Evolutionary conservation across 305 asterid genomes (phyloP).

Genomic region (Salvia sclarea): DNA sequence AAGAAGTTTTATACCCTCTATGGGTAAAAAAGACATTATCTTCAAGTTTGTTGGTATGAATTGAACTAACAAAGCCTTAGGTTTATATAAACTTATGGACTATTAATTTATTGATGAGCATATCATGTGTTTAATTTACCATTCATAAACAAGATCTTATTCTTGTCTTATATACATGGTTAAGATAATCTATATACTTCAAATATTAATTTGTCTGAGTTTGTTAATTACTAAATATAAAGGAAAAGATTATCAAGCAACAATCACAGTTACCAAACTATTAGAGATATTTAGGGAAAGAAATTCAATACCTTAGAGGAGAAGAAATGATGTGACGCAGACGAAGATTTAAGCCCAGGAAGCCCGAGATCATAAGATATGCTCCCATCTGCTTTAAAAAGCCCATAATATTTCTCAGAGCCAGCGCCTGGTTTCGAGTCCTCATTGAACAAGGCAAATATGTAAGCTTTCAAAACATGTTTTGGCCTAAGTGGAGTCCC

Average conservation of each 20-base stretch:
- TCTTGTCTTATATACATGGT: not conserved
- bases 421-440: slow-evolving; percentile 63
- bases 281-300: not conserved
- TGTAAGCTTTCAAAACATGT: slow-evolving; percentile 67
- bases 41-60: slow-evolving; percentile 1
- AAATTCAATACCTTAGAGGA: slow-evolving; percentile 54
- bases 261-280: slow-evolving; percentile 24
- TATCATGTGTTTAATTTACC: too few species aligned
- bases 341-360: slow-evolving; percentile 67
- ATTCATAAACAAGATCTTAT: too few species aligned
- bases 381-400: slow-evolving; percentile 86
- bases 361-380: slow-evolving; percentile 81
- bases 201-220: not conserved
- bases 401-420: slow-evolving; percentile 80
- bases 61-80: not conserved
- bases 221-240: not conserved
- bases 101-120: not conserved
- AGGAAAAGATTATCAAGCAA: slow-evolving; percentile 6
- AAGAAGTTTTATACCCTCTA: not conserved
- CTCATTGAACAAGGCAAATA: slow-evolving; percentile 91
- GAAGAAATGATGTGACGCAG: slow-evolving; percentile 53
- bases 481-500: slow-evolving; percentile 95
- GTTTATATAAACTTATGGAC: not conserved
- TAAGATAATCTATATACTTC: not conserved
- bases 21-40: not conserved